phyloP scores from a whole-genome alignment of 768 basidiomycete genomes.

The Macrolepiota albuminosa region DNA sequence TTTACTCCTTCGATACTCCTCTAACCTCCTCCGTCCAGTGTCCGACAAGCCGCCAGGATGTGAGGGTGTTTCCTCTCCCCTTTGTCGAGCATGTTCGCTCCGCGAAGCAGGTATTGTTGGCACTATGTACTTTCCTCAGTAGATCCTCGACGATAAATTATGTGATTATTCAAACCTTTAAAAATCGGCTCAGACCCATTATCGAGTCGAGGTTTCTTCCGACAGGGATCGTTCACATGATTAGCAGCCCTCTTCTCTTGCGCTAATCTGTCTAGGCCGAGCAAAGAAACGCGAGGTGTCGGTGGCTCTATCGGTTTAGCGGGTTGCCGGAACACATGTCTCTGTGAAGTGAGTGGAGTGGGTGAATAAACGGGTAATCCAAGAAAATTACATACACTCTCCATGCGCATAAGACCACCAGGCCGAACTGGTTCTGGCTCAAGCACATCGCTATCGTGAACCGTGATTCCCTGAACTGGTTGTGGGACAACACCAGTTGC shows the following conservation, averaged over 20 bases:
- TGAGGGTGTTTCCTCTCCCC: constrained; percentile 90
- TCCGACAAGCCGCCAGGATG: constrained; percentile 88
- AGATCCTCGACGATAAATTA: neutral
- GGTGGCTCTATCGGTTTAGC: constrained; percentile 69
- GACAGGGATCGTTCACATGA: constrained; percentile 43
- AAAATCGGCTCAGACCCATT: constrained; percentile 70
- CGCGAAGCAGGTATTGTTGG: constrained; percentile 64
- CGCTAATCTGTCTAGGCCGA: constrained; percentile 87
- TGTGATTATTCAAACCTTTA: constrained; percentile 62
- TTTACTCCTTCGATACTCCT: constrained; percentile 67
- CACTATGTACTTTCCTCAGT: constrained; percentile 45
- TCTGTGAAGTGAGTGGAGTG: constrained; percentile 32
- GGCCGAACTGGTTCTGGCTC: constrained; percentile 73
- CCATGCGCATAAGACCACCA: constrained; percentile 74
- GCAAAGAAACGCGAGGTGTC: constrained; percentile 71
- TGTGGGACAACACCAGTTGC: constrained; percentile 46
- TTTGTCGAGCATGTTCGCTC: constrained; percentile 56
- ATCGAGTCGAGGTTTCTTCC: constrained; percentile 64
- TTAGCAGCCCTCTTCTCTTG: constrained; percentile 77
- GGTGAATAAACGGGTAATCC: neutral
- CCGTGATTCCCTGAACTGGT: constrained; percentile 71
- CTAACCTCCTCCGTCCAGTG: constrained; percentile 60
- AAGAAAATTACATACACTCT: constrained; percentile 40
- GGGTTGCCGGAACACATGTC: constrained; percentile 78
- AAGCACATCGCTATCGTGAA: constrained; percentile 77